A percentile compares a stretch with the other conserved stretches of the same genome.
Evolutionary conservation across 345 rosid species (phyloP).

Genomic region (Clausena lansium): DNA sequence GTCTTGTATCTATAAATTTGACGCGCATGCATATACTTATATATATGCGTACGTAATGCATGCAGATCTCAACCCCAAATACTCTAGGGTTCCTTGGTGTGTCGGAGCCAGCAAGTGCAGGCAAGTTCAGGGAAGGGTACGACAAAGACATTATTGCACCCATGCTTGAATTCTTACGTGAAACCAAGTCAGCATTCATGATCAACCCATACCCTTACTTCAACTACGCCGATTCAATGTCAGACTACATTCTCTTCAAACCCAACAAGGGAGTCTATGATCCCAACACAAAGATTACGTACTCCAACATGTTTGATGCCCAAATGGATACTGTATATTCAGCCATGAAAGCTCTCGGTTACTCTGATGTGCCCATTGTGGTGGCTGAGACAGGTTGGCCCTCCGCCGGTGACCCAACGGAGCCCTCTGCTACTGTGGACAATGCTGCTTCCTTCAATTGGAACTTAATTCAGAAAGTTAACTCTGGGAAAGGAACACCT

Average conservation of each 20-base stretch:
- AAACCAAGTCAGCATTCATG: constrained; percentile 73
- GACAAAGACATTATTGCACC: constrained; percentile 51
- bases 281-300: constrained; percentile 40
- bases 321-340: constrained; percentile 60
- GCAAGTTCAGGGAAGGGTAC: constrained; percentile 48
- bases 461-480: constrained; percentile 37
- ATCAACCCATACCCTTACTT: constrained; percentile 87
- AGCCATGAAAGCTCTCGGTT: constrained; percentile 71
- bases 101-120: constrained; percentile 55
- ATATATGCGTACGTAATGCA: too few species aligned
- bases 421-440: constrained; percentile 40
- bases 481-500: constrained; percentile 66
- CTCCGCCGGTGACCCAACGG: constrained; percentile 48
- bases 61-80: constrained; percentile 76
- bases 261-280: constrained; percentile 54
- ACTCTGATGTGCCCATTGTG: constrained; percentile 58
- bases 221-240: constrained; percentile 28
- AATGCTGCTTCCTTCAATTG: constrained; percentile 65
- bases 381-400: constrained; percentile 95
- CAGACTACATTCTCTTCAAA: constrained; percentile 55
- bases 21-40: too few species aligned
- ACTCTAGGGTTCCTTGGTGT: constrained; percentile 41
- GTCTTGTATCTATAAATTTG: too few species aligned
- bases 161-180: constrained; percentile 61
- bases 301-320: constrained; percentile 75